Evolutionary conservation across 352 stramenopile species (phyloP).

Genomic region (Pythium sukuiense): DNA sequence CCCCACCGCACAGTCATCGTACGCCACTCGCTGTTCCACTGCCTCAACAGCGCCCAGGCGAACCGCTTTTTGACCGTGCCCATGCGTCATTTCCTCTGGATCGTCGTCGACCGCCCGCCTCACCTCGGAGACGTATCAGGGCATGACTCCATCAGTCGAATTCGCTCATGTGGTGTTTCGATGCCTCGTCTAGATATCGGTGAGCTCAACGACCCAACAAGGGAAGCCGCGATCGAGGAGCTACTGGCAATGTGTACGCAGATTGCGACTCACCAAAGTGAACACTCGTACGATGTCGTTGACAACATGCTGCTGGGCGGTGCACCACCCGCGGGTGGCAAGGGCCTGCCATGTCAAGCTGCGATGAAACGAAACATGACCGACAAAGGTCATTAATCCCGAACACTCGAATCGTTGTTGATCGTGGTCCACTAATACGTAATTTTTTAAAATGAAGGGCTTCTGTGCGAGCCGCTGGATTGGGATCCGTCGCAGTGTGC

Average conservation of each 20-base stretch:
- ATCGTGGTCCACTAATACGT: no score
- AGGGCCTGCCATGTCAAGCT: background rate
- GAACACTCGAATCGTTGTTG: no score
- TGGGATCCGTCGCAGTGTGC: no score
- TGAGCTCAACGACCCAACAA: background rate
- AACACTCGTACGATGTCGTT: background rate
- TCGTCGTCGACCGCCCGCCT: background rate
- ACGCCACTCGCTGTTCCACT: constrained; percentile 5
- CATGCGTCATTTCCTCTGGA: constrained; percentile 12
- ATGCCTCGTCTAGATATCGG: constrained; percentile 2
- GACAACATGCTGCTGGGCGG: constrained; percentile 9
- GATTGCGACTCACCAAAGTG: constrained; percentile 3
- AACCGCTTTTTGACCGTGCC: background rate
- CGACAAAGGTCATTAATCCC: no score
- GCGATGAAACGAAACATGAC: background rate
- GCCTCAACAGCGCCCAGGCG: background rate
- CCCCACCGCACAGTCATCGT: constrained; percentile 2
- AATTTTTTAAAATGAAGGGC: no score
- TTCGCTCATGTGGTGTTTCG: background rate
- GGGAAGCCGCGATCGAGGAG: background rate
- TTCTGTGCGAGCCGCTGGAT: no score
- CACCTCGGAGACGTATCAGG: background rate
- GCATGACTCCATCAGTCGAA: background rate
- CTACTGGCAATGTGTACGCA: background rate
- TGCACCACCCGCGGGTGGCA: background rate